Evolutionary conservation across 108 stramenopile species (phyloP).

Genomic region (Skeletonema costatum): DNA sequence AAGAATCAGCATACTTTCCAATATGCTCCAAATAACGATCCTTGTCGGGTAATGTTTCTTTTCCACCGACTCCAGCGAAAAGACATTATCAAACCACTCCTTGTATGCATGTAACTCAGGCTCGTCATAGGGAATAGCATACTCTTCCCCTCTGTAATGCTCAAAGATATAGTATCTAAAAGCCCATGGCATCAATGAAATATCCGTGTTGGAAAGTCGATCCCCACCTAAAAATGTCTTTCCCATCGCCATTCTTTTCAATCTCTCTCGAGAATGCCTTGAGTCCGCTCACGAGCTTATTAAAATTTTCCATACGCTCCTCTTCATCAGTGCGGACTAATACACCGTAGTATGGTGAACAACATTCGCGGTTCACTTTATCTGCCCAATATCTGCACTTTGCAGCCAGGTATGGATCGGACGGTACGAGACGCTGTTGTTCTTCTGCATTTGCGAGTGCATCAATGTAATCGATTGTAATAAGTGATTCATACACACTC

Average conservation of each 20-base stretch:
- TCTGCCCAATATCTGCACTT: conserved; percentile 74
- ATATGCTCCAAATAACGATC: conserved; percentile 82
- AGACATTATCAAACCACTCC: conserved; percentile 80
- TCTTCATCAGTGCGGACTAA: conserved; percentile 70
- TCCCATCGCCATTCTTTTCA: conserved; percentile 47
- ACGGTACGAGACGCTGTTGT: conserved; percentile 53
- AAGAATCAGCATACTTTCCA: conserved; percentile 83
- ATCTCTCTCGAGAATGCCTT: conserved; percentile 66
- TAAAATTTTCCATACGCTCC: conserved; percentile 70
- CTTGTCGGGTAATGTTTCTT: conserved; percentile 85
- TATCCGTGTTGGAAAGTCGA: conserved; percentile 66
- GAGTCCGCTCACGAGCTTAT: conserved; percentile 63
- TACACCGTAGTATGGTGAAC: conserved; percentile 82
- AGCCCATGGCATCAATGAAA: conserved; percentile 81
- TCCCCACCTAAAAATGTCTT: conserved; percentile 63
- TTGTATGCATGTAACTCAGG: conserved; percentile 64
- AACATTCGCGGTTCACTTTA: conserved; percentile 81
- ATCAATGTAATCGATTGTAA: conserved; percentile 79
- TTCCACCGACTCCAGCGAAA: conserved; percentile 63
- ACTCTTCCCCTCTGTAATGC: conserved; percentile 78
- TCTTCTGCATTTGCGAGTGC: conserved; percentile 59
- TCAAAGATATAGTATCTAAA: conserved; percentile 77
- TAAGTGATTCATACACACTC: conserved; percentile 76
- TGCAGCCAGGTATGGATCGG: conserved; percentile 77
- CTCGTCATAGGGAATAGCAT: conserved; percentile 53